These are phyloP conservation scores for Cryptosporidium sp. DNA, from an alignment of 169 alveolate genomes.

Conservation along the genomic window DNA sequence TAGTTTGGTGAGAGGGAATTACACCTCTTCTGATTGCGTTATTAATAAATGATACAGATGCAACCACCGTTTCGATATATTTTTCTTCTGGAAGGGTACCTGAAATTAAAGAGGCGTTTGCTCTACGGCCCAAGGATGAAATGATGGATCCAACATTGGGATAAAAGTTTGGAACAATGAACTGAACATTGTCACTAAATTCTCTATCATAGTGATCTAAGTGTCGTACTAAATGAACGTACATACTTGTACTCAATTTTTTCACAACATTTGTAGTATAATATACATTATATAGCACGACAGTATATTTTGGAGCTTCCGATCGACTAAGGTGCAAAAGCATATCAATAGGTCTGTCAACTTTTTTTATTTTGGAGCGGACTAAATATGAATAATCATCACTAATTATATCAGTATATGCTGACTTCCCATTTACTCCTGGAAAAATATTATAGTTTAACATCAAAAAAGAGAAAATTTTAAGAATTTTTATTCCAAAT, in stretches of 20 bases:
- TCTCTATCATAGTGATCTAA: conserved; percentile 60
- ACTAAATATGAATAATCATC: conserved; percentile 20
- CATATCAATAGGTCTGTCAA: conserved; percentile 15
- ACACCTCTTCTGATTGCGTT: conserved; percentile 45
- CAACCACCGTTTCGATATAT: conserved; percentile 2
- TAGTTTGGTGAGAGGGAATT: conserved; percentile 24
- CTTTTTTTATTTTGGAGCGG: neutral
- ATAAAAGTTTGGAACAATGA: conserved; percentile 29
- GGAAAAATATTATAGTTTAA: neutral
- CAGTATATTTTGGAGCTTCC: conserved; percentile 52
- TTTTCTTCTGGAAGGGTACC: conserved; percentile 44
- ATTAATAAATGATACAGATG: conserved; percentile 37
- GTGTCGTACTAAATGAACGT: conserved; percentile 55
- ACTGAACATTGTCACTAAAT: conserved; percentile 61
- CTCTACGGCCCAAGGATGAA: conserved; percentile 13
- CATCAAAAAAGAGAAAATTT: neutral
- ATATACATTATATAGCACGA: conserved; percentile 23
- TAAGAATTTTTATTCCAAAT: neutral
- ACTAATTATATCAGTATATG: conserved; percentile 18
- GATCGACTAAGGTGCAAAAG: conserved; percentile 48
- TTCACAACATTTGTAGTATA: neutral
- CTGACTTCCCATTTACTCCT: neutral
- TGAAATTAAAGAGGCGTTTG: neutral
- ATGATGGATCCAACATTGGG: conserved; percentile 27
- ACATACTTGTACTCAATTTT: conserved; percentile 30